phyloP scores from a whole-genome alignment of 2,329 filamentous ascomycete genomes.

The Ophiostoma novo-ulmi region DNA sequence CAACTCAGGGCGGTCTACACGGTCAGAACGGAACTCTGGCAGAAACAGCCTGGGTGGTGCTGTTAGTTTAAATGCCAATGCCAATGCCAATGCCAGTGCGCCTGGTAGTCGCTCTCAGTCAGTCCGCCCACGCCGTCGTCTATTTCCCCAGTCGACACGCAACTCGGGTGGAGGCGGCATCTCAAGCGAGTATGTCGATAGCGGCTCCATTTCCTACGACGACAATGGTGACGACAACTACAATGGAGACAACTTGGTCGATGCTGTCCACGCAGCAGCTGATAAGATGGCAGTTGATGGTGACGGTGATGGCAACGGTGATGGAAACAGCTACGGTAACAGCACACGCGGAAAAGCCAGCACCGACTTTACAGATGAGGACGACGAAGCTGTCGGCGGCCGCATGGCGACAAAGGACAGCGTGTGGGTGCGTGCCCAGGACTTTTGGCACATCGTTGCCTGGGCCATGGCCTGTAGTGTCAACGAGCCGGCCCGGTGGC shows the following conservation, averaged over 20 bases:
- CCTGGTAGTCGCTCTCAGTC: slow-evolving; percentile 23
- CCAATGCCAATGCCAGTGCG: not conserved
- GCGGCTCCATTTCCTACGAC: slow-evolving; percentile 16
- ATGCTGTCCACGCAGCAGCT: not conserved
- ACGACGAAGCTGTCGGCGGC: slow-evolving; percentile 51
- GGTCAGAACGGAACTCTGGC: not conserved
- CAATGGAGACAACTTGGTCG: not conserved
- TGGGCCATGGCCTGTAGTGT: slow-evolving; percentile 93
- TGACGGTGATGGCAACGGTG: not conserved
- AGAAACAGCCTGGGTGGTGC: not conserved
- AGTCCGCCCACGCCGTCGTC: slow-evolving; percentile 28
- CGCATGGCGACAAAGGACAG: slow-evolving; percentile 59
- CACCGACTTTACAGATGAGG: slow-evolving; percentile 39
- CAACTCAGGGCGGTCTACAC: not conserved
- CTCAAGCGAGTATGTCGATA: slow-evolving; percentile 24
- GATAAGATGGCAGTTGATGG: not conserved
- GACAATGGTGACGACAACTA: slow-evolving; percentile 16
- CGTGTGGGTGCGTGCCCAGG: slow-evolving; percentile 69
- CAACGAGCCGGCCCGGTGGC: slow-evolving; percentile 68
- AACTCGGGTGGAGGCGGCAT: not conserved
- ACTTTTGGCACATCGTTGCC: slow-evolving; percentile 84
- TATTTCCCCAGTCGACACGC: slow-evolving; percentile 3
- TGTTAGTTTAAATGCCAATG: not conserved
- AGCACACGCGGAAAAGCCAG: slow-evolving; percentile 25
- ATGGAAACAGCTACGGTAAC: slow-evolving; percentile 25